A percentile compares a stretch with the other conserved stretches of the same genome.
phyloP scores from a whole-genome alignment of 495 filamentous ascomycete species.

The Xylaria palmicola region DNA sequence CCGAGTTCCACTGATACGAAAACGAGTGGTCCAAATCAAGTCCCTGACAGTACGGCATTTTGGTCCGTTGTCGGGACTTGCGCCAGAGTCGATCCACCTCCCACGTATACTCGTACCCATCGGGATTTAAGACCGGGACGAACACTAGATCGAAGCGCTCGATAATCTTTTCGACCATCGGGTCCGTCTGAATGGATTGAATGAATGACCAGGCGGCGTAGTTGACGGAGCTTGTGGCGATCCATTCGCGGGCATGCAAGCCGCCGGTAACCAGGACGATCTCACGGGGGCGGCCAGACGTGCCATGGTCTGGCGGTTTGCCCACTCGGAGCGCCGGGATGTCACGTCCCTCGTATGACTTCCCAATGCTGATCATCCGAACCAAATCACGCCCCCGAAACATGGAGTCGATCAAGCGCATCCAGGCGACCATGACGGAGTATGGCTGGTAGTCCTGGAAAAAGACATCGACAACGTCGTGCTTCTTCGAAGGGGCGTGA shows the following conservation, averaged over 20 bases:
- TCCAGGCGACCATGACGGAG: constrained; percentile 74
- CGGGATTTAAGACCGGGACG: constrained; percentile 85
- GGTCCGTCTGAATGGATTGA: constrained; percentile 68
- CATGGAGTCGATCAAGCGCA: constrained; percentile 83
- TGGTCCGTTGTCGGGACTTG: constrained; percentile 87
- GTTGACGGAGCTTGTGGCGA: constrained; percentile 86
- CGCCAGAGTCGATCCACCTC: constrained; percentile 90
- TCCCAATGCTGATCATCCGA: constrained; percentile 69
- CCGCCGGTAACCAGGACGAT: constrained; percentile 84
- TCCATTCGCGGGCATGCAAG: constrained; percentile 92
- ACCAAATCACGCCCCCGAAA: constrained; percentile 71
- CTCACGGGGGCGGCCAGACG: constrained; percentile 48
- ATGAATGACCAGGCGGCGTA: constrained; percentile 90
- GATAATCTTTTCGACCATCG: constrained; percentile 70
- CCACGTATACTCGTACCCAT: constrained; percentile 95
- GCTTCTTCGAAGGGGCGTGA: constrained; percentile 18
- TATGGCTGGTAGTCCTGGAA: constrained; percentile 86
- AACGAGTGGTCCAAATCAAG: constrained; percentile 88
- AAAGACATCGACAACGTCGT: constrained; percentile 64
- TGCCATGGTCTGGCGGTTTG: constrained; percentile 46
- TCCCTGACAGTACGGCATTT: constrained; percentile 78
- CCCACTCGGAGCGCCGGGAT: constrained; percentile 84
- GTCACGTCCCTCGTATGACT: constrained; percentile 80
- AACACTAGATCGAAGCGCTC: constrained; percentile 84
- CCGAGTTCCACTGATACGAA: constrained; percentile 78